Evolutionary conservation across 2,329 filamentous ascomycete genomes (phyloP).

Genomic region (Aspergillus sp.): DNA sequence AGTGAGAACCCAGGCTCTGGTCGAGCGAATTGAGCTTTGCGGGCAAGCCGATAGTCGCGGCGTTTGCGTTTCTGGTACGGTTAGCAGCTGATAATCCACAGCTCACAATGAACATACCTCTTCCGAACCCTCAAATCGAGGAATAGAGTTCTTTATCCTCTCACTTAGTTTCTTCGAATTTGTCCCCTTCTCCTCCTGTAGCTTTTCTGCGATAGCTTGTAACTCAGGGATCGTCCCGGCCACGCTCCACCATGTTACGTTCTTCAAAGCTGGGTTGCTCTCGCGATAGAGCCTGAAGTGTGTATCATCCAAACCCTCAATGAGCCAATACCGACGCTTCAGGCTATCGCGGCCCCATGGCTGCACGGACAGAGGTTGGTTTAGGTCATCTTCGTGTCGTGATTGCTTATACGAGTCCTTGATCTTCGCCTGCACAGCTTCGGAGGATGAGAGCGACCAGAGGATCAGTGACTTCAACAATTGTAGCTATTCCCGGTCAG

Average conservation of each 20-base stretch:
- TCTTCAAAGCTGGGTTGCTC: conserved; percentile 76
- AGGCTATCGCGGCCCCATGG: conserved; percentile 89
- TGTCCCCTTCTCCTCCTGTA: conserved; percentile 78
- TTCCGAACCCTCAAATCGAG: conserved; percentile 90
- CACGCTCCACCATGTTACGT: conserved; percentile 89
- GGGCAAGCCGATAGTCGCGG: conserved; percentile 84
- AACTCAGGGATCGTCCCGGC: conserved; percentile 90
- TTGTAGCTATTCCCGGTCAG: conserved; percentile 64
- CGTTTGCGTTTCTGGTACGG: conserved; percentile 78
- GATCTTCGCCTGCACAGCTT: conserved; percentile 77
- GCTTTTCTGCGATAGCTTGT: conserved; percentile 72
- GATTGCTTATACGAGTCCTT: conserved; percentile 87
- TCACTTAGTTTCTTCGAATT: conserved; percentile 78
- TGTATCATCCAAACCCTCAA: conserved; percentile 94
- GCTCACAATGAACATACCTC: conserved; percentile 63
- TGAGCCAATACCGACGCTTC: conserved; percentile 88
- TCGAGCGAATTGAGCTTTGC: conserved; percentile 83
- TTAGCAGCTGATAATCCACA: conserved; percentile 20
- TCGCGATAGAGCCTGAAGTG: conserved; percentile 93
- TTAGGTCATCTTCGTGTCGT: conserved; percentile 75
- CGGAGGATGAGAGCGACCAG: conserved; percentile 89
- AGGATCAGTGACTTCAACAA: conserved; percentile 81
- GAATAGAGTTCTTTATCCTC: conserved; percentile 78
- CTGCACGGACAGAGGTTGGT: conserved; percentile 87
- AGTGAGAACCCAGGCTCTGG: conserved; percentile 89